These are phyloP conservation scores for Penicillium daleae DNA, from an alignment of 495 filamentous ascomycete genomes.

Conservation along the genomic window DNA sequence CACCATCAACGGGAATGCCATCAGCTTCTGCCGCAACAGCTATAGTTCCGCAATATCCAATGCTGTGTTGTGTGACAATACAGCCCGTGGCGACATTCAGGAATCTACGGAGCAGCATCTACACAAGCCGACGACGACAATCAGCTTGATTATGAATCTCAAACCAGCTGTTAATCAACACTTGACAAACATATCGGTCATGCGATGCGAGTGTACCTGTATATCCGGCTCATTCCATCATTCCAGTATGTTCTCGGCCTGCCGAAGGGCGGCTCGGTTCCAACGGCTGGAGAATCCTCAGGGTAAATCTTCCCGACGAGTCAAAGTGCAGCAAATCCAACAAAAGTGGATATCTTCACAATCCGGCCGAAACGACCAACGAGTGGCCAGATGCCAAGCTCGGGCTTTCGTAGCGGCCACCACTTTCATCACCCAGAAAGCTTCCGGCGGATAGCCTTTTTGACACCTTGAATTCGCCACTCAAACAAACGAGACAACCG, in stretches of 20 bases:
- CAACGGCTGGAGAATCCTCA: background rate
- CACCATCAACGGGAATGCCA: background rate
- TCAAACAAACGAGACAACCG: background rate
- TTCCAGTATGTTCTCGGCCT: background rate
- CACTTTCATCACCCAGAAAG: slow-evolving; percentile 19
- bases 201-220: background rate
- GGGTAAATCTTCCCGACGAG: background rate
- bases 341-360: background rate
- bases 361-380: background rate
- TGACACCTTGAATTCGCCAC: slow-evolving; percentile 16
- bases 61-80: too few species aligned
- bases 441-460: background rate
- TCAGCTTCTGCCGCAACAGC: background rate
- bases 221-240: background rate
- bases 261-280: background rate
- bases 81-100: background rate
- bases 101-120: background rate
- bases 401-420: slow-evolving; percentile 23
- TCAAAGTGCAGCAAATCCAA: background rate
- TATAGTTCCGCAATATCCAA: too few species aligned
- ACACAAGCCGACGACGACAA: background rate
- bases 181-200: background rate
- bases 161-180: background rate
- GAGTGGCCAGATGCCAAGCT: slow-evolving; percentile 3
- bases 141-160: background rate